Evolutionary conservation across 805 yeast species (phyloP).

Genomic region (Metschnikowia bowlesiae): DNA sequence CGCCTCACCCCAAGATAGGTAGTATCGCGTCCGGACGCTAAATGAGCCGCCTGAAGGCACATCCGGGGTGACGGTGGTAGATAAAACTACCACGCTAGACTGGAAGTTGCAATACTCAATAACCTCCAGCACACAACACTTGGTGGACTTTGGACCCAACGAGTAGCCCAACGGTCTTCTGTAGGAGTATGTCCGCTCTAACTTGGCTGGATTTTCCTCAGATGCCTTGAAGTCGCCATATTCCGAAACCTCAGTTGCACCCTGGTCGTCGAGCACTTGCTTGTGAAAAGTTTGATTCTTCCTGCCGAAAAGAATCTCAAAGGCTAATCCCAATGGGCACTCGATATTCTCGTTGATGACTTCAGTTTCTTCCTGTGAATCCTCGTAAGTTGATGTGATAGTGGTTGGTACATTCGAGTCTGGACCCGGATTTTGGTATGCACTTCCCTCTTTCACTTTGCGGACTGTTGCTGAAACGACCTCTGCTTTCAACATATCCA

Average conservation of each 20-base stretch:
- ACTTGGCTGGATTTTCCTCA: slow-evolving; percentile 24
- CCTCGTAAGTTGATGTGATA: slow-evolving; percentile 6
- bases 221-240: slow-evolving; percentile 11
- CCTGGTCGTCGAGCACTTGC: slow-evolving; percentile 51
- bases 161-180: slow-evolving; percentile 62
- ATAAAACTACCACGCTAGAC: slow-evolving; percentile 46
- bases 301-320: slow-evolving; percentile 53
- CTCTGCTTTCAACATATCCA: not conserved
- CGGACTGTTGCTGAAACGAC: slow-evolving; percentile 11
- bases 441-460: slow-evolving; percentile 35
- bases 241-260: slow-evolving; percentile 56
- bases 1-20: slow-evolving; percentile 67
- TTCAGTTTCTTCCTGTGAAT: slow-evolving; percentile 45
- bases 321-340: slow-evolving; percentile 66
- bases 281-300: slow-evolving; percentile 45
- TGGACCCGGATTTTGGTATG: slow-evolving; percentile 38
- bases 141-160: slow-evolving; percentile 75
- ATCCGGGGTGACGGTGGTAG: slow-evolving; percentile 66
- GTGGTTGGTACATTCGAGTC: slow-evolving; percentile 46
- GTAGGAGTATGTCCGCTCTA: slow-evolving; percentile 51
- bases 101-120: slow-evolving; percentile 50
- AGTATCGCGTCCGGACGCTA: slow-evolving; percentile 65
- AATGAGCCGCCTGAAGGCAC: slow-evolving; percentile 87
- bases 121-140: slow-evolving; percentile 58
- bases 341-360: slow-evolving; percentile 49